Evolutionary conservation across 2,329 filamentous ascomycete genomes (phyloP).

Genomic region (Ophiosphaerella narmari): DNA sequence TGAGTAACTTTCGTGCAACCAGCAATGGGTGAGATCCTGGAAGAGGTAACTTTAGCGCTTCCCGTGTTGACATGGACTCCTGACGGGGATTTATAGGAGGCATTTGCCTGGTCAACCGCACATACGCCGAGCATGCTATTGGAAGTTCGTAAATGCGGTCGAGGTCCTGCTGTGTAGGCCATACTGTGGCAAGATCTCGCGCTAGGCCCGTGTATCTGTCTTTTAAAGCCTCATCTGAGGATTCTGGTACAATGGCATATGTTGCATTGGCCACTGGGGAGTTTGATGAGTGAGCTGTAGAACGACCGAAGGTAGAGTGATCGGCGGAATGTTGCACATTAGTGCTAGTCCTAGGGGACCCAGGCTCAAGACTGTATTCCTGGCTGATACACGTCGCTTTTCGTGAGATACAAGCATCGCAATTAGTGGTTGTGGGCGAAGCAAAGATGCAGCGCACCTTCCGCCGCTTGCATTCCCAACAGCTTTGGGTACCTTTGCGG

Average conservation of each 20-base stretch:
- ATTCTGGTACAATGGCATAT: neutral
- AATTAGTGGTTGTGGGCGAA: slow-evolving; percentile 7
- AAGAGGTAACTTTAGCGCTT: slow-evolving; percentile 37
- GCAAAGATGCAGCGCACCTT: slow-evolving; percentile 30
- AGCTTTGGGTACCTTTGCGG: slow-evolving; percentile 46
- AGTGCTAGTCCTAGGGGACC: neutral
- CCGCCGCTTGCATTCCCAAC: slow-evolving; percentile 44
- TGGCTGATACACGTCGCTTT: slow-evolving; percentile 27
- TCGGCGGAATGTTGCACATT: no score
- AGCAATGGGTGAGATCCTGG: slow-evolving; percentile 36
- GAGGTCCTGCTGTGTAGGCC: slow-evolving; percentile 49
- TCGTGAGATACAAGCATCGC: slow-evolving; percentile 20
- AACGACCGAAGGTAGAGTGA: no score
- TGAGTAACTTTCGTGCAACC: slow-evolving; percentile 40
- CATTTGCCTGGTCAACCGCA: slow-evolving; percentile 45
- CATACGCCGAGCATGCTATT: slow-evolving; percentile 35
- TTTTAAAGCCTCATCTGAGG: neutral
- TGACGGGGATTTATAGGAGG: slow-evolving; percentile 24
- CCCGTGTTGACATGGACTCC: slow-evolving; percentile 28
- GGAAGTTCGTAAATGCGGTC: slow-evolving; percentile 42
- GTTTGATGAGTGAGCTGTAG: no score
- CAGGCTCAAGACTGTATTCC: slow-evolving; percentile 4
- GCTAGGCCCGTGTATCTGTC: slow-evolving; percentile 22
- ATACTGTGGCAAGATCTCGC: slow-evolving; percentile 41
- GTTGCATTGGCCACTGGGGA: neutral